Evolutionary conservation across 345 rosid species (phyloP).

Genomic region (Euphorbia peplus): DNA sequence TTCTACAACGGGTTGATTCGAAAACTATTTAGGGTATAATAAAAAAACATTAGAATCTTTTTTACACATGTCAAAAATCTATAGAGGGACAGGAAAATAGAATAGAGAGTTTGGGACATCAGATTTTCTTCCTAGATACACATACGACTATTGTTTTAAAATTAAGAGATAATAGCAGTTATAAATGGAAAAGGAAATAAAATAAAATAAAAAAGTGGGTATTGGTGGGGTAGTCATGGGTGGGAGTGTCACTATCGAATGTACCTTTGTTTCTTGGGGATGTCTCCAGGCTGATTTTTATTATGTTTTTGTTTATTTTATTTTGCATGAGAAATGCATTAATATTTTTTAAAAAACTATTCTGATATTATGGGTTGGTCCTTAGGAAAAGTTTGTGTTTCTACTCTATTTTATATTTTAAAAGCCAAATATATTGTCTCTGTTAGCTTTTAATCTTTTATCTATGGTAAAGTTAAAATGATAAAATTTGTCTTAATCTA

Average conservation of each 20-base stretch:
- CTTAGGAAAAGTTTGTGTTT: neutral
- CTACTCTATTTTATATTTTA: no score
- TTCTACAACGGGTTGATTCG: no score
- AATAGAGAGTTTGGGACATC: no score
- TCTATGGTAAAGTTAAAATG: no score
- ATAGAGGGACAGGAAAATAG: no score
- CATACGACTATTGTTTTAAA: constrained; percentile 9
- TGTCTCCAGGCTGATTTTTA: constrained; percentile 15
- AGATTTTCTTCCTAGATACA: no score
- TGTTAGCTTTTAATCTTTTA: no score
- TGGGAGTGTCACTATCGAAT: constrained; percentile 40
- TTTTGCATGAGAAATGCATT: constrained; percentile 21
- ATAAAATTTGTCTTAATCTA: no score
- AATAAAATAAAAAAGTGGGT: constrained; percentile 17
- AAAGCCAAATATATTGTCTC: neutral
- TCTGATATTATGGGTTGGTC: neutral
- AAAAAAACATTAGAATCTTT: no score
- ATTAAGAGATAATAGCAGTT: constrained; percentile 10
- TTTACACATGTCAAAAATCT: no score
- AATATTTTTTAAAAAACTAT: neutral
- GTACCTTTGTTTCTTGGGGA: constrained; percentile 31
- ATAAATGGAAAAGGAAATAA: constrained; percentile 15
- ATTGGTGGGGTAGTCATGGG: constrained; percentile 33
- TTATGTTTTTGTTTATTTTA: no score
- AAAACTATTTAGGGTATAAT: no score